These are phyloP conservation scores for Phoma sp. DNA, from an alignment of 2,329 filamentous ascomycete species.

Conservation along the genomic window DNA sequence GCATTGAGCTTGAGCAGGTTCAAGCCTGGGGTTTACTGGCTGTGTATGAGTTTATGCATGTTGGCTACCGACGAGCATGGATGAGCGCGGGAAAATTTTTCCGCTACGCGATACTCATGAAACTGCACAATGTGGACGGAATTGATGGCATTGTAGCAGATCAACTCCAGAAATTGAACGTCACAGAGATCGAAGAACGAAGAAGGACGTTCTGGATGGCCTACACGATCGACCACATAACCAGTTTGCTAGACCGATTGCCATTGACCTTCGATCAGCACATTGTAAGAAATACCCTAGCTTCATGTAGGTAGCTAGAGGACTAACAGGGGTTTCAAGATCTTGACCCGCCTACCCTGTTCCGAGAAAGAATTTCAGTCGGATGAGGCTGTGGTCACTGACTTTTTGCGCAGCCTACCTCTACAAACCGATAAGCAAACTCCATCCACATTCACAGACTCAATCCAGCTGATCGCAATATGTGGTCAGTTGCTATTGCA, in stretches of 20 bases:
- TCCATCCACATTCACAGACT: conserved; percentile 5
- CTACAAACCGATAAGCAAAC: background rate
- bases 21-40: conserved; percentile 3
- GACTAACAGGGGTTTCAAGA: background rate
- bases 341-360: conserved; percentile 6
- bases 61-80: conserved; percentile 6
- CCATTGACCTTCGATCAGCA: conserved; percentile 7
- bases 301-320: background rate
- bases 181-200: conserved; percentile 4
- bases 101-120: conserved; percentile 2
- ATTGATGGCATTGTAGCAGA: background rate
- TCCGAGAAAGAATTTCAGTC: conserved; percentile 9
- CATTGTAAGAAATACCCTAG: background rate
- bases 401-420: background rate
- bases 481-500: conserved; percentile 3
- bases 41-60: conserved; percentile 4
- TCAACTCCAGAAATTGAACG: background rate
- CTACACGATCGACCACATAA: conserved; percentile 5
- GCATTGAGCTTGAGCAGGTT: conserved; percentile 2
- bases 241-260: conserved; percentile 1
- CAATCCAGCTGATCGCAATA: conserved; percentile 2
- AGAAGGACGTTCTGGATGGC: conserved; percentile 9
- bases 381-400: background rate
- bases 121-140: conserved; percentile 6
- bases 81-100: conserved; percentile 9